A percentile compares a stretch with the other conserved stretches of the same genome.
Evolutionary conservation across 106 monocot species (phyloP).

Genomic region (Narthecium ossifragum): DNA sequence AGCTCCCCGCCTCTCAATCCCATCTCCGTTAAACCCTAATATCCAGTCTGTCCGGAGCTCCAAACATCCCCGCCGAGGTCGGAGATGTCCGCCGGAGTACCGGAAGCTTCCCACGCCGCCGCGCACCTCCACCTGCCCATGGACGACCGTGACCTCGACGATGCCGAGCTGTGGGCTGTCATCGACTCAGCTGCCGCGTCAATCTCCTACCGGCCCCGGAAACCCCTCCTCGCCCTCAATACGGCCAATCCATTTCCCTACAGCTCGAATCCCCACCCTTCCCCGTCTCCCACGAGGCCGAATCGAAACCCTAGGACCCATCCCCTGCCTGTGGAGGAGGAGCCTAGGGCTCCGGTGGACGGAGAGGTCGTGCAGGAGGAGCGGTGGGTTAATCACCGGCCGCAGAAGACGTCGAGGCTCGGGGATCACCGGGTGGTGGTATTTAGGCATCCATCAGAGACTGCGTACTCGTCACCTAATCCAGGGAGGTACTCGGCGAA

Average conservation of each 20-base stretch:
- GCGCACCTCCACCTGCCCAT: constrained; percentile 27
- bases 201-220: constrained; percentile 29
- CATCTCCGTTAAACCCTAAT: no score
- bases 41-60: no score
- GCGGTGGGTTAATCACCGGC: constrained; percentile 18
- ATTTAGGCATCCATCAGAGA: constrained; percentile 24
- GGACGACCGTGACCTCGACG: constrained; percentile 74
- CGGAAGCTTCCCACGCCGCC: not conserved
- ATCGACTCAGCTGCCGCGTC: constrained; percentile 81
- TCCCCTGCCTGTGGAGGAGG: constrained; percentile 1
- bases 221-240: constrained; percentile 39
- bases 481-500: constrained; percentile 18
- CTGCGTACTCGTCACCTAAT: constrained; percentile 25
- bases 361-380: constrained; percentile 58
- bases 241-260: no score
- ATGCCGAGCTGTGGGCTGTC: constrained; percentile 91
- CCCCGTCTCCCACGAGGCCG: not conserved
- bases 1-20: no score
- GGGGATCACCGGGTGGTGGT: constrained; percentile 36
- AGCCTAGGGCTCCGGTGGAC: constrained; percentile 17
- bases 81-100: not conserved
- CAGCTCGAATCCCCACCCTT: constrained; percentile 3
- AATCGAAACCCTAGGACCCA: constrained; percentile 14
- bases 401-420: constrained; percentile 42
- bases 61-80: not conserved